Percentiles rank a stretch among this genome's conserved stretches.
phyloP scores from a whole-genome alignment of 1,284 basidiomycete species.

The Microstroma glucosiphilum region DNA sequence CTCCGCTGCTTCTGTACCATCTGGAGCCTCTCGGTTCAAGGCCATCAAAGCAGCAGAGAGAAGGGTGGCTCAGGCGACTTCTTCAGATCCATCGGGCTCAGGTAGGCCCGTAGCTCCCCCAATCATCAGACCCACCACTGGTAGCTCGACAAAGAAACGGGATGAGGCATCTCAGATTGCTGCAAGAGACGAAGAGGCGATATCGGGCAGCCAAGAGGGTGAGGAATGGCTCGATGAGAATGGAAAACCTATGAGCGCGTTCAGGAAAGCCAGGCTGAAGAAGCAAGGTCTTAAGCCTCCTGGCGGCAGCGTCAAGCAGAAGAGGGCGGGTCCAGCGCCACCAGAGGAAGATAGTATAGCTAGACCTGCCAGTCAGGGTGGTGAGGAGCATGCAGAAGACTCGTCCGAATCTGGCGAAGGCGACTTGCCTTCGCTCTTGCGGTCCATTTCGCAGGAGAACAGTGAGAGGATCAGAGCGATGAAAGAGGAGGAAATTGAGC shows the following conservation, averaged over 20 bases:
- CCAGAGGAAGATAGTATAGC: not conserved
- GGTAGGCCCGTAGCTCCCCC: not conserved
- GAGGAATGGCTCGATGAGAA: slow-evolving; percentile 52
- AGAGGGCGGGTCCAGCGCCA: not conserved
- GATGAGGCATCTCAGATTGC: not conserved
- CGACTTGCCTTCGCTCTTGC: slow-evolving; percentile 25
- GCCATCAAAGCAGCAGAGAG: slow-evolving; percentile 3
- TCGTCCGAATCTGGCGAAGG: not conserved
- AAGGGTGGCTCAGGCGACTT: not conserved
- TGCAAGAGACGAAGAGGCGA: not conserved
- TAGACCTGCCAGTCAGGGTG: slow-evolving; percentile 32
- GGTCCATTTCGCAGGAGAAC: slow-evolving; percentile 32
- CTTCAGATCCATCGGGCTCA: not conserved
- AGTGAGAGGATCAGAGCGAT: slow-evolving; percentile 34
- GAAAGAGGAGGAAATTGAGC: slow-evolving; percentile 29
- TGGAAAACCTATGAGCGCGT: slow-evolving; percentile 41
- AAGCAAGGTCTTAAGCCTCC: slow-evolving; percentile 10
- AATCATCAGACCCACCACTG: not conserved
- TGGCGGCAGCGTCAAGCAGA: slow-evolving; percentile 13
- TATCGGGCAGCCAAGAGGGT: slow-evolving; percentile 54
- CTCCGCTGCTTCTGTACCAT: not conserved
- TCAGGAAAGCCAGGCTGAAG: slow-evolving; percentile 33
- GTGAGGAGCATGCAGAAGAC: slow-evolving; percentile 32
- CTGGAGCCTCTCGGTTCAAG: not conserved
- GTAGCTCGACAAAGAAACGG: not conserved